Evolutionary conservation across 306 rosid species (phyloP).

Genomic region (Vigna radiata): DNA sequence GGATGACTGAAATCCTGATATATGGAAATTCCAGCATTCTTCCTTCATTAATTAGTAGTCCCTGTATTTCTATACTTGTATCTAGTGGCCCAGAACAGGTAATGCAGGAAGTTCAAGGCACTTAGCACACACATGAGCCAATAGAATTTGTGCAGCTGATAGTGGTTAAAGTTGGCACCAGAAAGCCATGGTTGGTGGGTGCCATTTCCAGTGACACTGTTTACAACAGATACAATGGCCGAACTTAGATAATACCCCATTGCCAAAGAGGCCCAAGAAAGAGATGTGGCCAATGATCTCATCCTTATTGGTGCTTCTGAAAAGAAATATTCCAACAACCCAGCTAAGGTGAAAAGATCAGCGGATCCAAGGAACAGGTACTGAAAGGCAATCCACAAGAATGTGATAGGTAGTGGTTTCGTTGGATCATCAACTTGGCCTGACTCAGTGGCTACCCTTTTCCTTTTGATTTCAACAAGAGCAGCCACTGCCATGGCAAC

Average conservation of each 20-base stretch:
- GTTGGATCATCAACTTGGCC: constrained; percentile 55
- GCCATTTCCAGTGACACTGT: constrained; percentile 58
- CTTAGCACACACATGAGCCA: constrained; percentile 94
- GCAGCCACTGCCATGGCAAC: constrained; percentile 93
- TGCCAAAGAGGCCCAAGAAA: constrained; percentile 92
- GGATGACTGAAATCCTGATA: constrained; percentile 13
- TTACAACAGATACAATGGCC: constrained; percentile 75
- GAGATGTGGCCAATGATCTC: constrained; percentile 94
- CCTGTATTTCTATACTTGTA: constrained; percentile 73
- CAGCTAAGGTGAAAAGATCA: constrained; percentile 91
- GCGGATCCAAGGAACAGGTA: constrained; percentile 92
- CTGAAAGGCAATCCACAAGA: constrained; percentile 91
- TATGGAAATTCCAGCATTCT: not conserved
- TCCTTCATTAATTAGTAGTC: constrained; percentile 36
- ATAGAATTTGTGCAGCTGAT: constrained; percentile 79
- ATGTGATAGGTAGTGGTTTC: constrained; percentile 72
- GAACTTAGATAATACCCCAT: constrained; percentile 93
- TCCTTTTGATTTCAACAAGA: constrained; percentile 77
- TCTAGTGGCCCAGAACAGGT: constrained; percentile 74
- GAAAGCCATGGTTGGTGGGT: constrained; percentile 69
- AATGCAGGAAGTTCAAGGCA: constrained; percentile 79
- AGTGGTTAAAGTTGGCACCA: constrained; percentile 69
- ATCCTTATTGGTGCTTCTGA: constrained; percentile 86
- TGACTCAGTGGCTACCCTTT: constrained; percentile 61
- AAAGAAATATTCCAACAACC: constrained; percentile 88